Base-by-base conservation (phyloP, 2,329 filamentous ascomycete genomes). In the Neonectria hederae region DNA sequence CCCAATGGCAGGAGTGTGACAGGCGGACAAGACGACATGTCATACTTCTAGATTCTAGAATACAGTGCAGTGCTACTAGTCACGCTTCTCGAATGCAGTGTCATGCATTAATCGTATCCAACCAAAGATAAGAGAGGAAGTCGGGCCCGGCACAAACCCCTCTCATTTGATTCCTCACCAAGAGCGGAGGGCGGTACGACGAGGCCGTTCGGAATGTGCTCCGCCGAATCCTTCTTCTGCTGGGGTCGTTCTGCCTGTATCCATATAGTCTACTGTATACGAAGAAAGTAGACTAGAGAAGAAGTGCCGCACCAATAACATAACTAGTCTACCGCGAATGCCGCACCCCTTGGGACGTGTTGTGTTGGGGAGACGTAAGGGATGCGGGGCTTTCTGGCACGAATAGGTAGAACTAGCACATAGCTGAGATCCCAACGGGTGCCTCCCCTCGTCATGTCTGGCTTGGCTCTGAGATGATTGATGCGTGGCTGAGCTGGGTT, bases 261-360 rank as follows among this genome's bases (percentile, higher is more conserved):
- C n/a, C n/a, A n/a, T n/a, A n/a, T n/a, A n/a, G n/a, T n/a, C n/a
- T n/a, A n/a, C n/a, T n/a, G n/a, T 38, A 38, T 38, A n/a, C 35
- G 35, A 38, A 9, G 14, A 14, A 17, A 38, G 56, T 35, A 40
- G 21, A 32, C 28, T 28, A 10, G 28, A 28, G 28, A 26, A 59
- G 52, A n/a, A 45, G 53, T 52, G 46, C 56, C 56, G 56, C 56
- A 59, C 48, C 35, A 38, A 45, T 28, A 9, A 28, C n/a, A n/a
- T n/a, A n/a, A n/a, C n/a, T n/a, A n/a, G n/a, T n/a, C 28, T 28
- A 19, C 38, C 42, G 56, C 45, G 48, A 49, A 19, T 49, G 24
- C 46, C 46, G 46, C 46, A 30, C 14, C 22, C 45, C 7, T 17
- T 10, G 6, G 19, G 13, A 9, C 7, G 6, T 38, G 35, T 17